Base-by-base conservation (phyloP, 345 rosid species). In the Orychophragmus violaceus region DNA sequence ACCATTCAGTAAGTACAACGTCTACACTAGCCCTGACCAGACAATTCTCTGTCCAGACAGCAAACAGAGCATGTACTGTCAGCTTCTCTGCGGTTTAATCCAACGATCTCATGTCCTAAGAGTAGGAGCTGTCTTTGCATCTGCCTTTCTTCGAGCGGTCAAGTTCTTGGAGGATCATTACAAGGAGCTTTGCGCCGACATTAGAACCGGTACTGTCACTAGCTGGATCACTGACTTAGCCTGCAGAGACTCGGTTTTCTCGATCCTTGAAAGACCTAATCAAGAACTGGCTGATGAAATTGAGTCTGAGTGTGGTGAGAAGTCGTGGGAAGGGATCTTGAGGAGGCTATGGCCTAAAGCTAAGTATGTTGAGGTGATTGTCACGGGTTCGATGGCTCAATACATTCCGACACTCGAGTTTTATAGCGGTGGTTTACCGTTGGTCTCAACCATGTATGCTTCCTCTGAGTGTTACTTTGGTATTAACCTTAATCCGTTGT, bases 371-470 rank as follows among this genome's bases (percentile, higher is more conserved):
- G 98, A 92, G 62, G 95, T 89, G 33, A 87, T 92, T 49, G 89
- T 92, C 13, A 92, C 98, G 6, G 97, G 97, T 24, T 86, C 98
- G 1, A 92, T 92, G 98, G 97, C 98, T 23, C 98, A 92, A 52
- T 92, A 92, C 46, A 86, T 92, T 29, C 87, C 95, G 0, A 87
- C 87, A 9, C 93, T 92, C 3, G 93, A 87, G 78, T 85, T 84
- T 42, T 92, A 89, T 72, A 80, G 91, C 13, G 97, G 91, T 4
- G 97, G 97, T 33, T 75, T 87, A 35, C 98, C 97, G 8, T 70
- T 92, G 71, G 75, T 89, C 69, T 92, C 98, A 23, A 88, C 87
- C 4, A 92, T 92, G 98, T 92, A 89, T 79, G 97, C 89, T 36
- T 91, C 98, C 16, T 91, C 98, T 13, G 98, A 91, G 72, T 89